Base-by-base conservation (phyloP, 2,329 filamentous ascomycete genomes). In the Diaporthe ampelina region DNA sequence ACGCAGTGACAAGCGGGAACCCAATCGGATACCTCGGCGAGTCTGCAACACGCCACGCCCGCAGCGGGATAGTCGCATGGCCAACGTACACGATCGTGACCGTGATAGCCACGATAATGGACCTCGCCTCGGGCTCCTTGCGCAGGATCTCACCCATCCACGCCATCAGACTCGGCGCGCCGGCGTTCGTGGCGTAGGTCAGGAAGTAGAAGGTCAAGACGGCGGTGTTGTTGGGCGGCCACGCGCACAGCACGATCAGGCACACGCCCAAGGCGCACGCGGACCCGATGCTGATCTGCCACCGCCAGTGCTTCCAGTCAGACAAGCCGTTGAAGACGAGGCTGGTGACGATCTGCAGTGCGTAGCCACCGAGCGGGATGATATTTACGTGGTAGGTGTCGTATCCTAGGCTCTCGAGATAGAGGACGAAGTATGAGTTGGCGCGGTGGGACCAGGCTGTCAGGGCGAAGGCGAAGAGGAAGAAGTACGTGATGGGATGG, bases 11-110 rank as follows among this genome's bases (percentile, higher is more conserved):
- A 1, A 84, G 75, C 0, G 83, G 83, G 69, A 84, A 84, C 5
- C 83, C 83, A 5, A 84, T 79, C 0, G 82, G 82, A 50, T 84
- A 84, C 4, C 76, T 74, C 0, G 83, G 82, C 0, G 82, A 79
- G 57, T 84, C 83, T 0, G 79, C 77, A 0, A 83, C 82, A 26
- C 81, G 79, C 70, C 82, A 84, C 0, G 81, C 82, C 0, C 83
- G 78, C 37, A 84, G 78, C 0, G 83, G 83, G 4, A 84, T 83
- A 0, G 83, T 84, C 1, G 83, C 83, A 21, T 84, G 83, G 0
- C 83, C 83, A 3, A 83, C 75, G 40, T 84, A 84, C 0, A 84
- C 82, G 4, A 84, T 74, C 9, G 81, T 84, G n/a, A 84, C 81
- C 0, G 82, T 83, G 9, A 83, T 58, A 0, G 81, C 83, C 13